A percentile compares a stretch with the other conserved stretches of the same genome.
These are phyloP conservation scores for Geotrichum restrictum DNA, from an alignment of 1,139 yeast species.

Conservation along the genomic window DNA sequence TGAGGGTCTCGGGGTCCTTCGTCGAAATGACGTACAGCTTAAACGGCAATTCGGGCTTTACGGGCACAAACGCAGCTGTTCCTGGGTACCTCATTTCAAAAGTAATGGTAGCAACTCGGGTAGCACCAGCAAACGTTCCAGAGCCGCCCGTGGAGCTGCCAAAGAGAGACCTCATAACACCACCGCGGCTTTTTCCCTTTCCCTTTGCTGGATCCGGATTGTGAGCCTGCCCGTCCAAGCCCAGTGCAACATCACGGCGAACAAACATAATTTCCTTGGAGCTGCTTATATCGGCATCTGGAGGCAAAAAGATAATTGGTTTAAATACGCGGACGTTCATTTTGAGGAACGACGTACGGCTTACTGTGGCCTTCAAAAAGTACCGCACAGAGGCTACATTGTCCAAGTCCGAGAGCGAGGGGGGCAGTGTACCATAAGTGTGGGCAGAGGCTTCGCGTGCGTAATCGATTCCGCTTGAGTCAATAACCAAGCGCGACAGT, in stretches of 20 bases:
- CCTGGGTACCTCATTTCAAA: conserved; percentile 33
- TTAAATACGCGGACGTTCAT: conserved; percentile 46
- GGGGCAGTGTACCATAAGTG: conserved; percentile 49
- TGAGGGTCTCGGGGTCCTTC: conserved; percentile 23
- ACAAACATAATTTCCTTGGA: conserved; percentile 30
- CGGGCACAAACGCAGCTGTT: conserved; percentile 28
- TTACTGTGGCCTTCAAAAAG: conserved; percentile 55
- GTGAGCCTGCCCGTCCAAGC: neutral
- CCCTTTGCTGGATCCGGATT: conserved; percentile 12
- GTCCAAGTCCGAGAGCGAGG: conserved; percentile 50
- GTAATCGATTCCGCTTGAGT: conserved; percentile 34
- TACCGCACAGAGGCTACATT: conserved; percentile 48
- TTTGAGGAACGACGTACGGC: conserved; percentile 49
- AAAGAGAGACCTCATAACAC: conserved; percentile 11
- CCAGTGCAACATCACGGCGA: conserved; percentile 26
- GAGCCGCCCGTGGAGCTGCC: neutral
- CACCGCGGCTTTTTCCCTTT: conserved; percentile 9
- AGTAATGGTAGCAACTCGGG: conserved; percentile 21
- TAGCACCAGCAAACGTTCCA: neutral
- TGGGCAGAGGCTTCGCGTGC: conserved; percentile 39
- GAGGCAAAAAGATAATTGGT: conserved; percentile 51
- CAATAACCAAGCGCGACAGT: conserved; percentile 42
- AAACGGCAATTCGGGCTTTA: conserved; percentile 28
- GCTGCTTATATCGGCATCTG: conserved; percentile 46
- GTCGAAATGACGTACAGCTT: conserved; percentile 28